Evolutionary conservation across 805 yeast species (phyloP).

Genomic region (Danielia reshetovae): DNA sequence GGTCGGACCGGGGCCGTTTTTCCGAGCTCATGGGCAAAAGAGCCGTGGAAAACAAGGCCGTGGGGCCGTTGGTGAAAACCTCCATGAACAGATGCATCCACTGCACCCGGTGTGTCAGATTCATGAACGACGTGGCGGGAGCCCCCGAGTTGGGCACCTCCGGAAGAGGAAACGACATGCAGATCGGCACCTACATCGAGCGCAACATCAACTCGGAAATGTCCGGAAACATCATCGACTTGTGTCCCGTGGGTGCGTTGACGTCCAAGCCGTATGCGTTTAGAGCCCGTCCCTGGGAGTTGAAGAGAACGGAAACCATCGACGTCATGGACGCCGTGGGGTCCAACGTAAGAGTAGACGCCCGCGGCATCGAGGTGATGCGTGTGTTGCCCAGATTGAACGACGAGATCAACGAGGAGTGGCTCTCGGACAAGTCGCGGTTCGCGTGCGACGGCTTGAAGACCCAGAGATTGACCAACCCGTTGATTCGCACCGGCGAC

Average conservation of each 20-base stretch:
- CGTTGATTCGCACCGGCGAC: slow-evolving; percentile 68
- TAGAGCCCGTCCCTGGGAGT: slow-evolving; percentile 90
- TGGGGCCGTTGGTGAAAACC: slow-evolving; percentile 86
- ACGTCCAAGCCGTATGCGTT: slow-evolving; percentile 91
- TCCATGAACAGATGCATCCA: slow-evolving; percentile 92
- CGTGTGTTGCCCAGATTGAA: slow-evolving; percentile 81
- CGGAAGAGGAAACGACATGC: slow-evolving; percentile 91
- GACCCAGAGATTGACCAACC: slow-evolving; percentile 81
- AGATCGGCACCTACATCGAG: slow-evolving; percentile 85
- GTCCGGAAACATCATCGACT: slow-evolving; percentile 82
- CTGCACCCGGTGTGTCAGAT: slow-evolving; percentile 87
- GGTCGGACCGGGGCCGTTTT: slow-evolving; percentile 84
- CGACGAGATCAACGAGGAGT: slow-evolving; percentile 85
- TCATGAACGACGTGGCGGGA: slow-evolving; percentile 87
- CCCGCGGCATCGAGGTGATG: slow-evolving; percentile 84
- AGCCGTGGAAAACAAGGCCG: slow-evolving; percentile 86
- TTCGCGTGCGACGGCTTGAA: slow-evolving; percentile 83
- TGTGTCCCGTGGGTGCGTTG: slow-evolving; percentile 90
- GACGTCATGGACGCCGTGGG: slow-evolving; percentile 85
- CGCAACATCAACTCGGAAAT: slow-evolving; percentile 79
- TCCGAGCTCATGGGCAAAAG: slow-evolving; percentile 78
- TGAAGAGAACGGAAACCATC: slow-evolving; percentile 81
- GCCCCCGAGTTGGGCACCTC: slow-evolving; percentile 87
- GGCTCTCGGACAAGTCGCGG: slow-evolving; percentile 86
- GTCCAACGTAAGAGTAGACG: slow-evolving; percentile 77